Evolutionary conservation across 164 flowering plant species (phyloP), one percentile per base, ranked within the genome.

Genomic region (Nymphaea thermarum): DNA sequence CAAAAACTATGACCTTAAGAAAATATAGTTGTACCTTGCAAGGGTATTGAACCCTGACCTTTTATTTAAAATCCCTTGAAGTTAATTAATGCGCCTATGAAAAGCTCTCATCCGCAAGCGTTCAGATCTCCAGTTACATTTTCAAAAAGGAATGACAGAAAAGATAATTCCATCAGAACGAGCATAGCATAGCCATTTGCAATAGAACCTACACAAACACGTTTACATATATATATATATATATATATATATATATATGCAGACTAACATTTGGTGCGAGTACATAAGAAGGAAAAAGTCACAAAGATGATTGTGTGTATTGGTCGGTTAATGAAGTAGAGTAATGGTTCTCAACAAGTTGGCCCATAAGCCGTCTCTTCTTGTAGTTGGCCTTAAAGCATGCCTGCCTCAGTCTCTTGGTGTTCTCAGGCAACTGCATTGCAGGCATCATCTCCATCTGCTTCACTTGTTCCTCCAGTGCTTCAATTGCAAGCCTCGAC

Each of bases 371-470:
- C 71, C 79, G 84, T 71, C 78, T 82, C 76, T 70, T 85, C 80
- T 85, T 85, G 82, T 85, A 87, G 55, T 82, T 85, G 43, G 86
- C 87, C 68, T 87, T 87, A 79, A 87, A 87, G 69, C 86, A 85
- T 57, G 86, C 83, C 65, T 87, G 91, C 72, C 91, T 81, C 16
- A 83, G 70, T 68, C 71, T 85, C 82, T 83, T 85, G 3, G 85
- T 78, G 42, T 69, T 71, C 44, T 80, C 81, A 1, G 78, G 78
- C 17, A 87, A 66, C 64, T 85, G 84, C 71, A 82, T 44, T n/a
- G 78, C 81, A 0, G 91, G 87, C 60, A 70, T 10, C 57, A 51
- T 75, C 71, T 79, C 82, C 66, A 85, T 70, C 76, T 76, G 57
- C 72, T 65, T 83, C 71, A 63, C 74, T 25, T 81, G 77, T 64